Conservation (phyloP, 768 basidiomycete species). For the Mrakia blollopis region DNA sequence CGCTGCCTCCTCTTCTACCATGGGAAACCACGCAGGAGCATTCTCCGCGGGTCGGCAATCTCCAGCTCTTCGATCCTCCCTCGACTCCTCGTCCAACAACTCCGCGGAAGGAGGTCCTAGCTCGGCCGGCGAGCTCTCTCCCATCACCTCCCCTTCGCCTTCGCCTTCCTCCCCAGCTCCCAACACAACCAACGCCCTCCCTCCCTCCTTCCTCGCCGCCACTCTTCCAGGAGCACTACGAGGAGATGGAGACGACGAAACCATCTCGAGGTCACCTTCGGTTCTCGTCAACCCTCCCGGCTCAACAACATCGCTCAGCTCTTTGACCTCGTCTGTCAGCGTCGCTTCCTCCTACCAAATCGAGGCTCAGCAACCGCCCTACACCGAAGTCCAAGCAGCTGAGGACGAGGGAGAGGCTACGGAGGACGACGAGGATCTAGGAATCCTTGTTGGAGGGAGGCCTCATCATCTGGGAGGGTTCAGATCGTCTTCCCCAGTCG, state of each 20-base stretch:
- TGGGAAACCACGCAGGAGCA: too few species aligned
- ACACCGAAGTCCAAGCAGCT: conserved; percentile 11
- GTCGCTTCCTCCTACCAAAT: conserved; percentile 17
- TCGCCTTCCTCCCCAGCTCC: conserved; percentile 5
- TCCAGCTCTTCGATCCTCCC: neutral
- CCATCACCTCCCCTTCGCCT: neutral
- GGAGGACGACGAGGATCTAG: neutral
- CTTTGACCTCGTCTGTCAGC: neutral
- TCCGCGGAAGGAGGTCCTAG: neutral
- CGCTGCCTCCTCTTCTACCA: neutral
- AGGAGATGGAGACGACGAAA: neutral
- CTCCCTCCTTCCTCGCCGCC: conserved; percentile 5
- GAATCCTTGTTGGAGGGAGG: neutral
- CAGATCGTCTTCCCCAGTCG: neutral
- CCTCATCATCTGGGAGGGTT: neutral
- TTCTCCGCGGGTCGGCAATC: neutral
- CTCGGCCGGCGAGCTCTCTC: neutral
- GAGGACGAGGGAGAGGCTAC: neutral
- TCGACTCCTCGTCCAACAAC: neutral
- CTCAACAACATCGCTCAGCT: neutral
- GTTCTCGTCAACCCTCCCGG: conserved; percentile 5
- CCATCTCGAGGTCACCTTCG: neutral
- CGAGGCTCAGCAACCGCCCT: conserved; percentile 19
- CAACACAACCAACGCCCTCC: conserved; percentile 21
- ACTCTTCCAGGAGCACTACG: neutral